Base-by-base conservation (phyloP, 78 protist species). In the Diacronema lutheri region DNA sequence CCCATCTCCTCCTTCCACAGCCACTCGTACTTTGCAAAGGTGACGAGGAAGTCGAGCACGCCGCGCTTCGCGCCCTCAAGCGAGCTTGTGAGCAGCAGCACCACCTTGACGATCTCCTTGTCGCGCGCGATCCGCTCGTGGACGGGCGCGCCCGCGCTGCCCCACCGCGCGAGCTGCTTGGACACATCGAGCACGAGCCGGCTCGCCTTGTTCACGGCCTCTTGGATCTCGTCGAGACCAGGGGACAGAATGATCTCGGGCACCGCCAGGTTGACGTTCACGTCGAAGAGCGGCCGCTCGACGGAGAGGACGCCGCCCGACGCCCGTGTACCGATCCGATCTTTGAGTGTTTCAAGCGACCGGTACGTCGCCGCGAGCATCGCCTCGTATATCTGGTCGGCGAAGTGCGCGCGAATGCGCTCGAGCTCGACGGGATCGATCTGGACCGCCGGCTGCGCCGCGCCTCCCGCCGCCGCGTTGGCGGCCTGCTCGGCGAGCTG, bases 1-100 rank as follows among this genome's bases (percentile, higher is more conserved):
- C 50, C 71, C 71, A 62, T 86, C 89, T 86, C 79, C 38, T 68
- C 78, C 81, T 56, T 71, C 95, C 95, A 92, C 44, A 92, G 87
- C 65, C 82, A 55, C 64, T 89, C 69, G 82, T 81, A 92, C 84
- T 73, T 11, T 44, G 7, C 16, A 82, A 92, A 92, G 33, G 72
- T 9, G 21, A 64, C 58, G 35, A 85, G 69, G 72, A 79, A 87
- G 21, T 86, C 91, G 25, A 74, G 6, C 64, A 92, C 92, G 57
- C 86, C 68, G 29, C 61, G 57, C 56, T 87, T 80, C 21, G 85
- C 13, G 25, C 81, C 86, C 76, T 72, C 72, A 55, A 92, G 31
- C 31, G 84, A 10, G 65, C 91, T 90, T 1, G 92, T 69, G 65
- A 92, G 89, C 69, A 86, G 90, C 38, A 92, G 85, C 37, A 86